phyloP scores from a whole-genome alignment of 441 rosid species.

The Arabidopsis hybrid region DNA sequence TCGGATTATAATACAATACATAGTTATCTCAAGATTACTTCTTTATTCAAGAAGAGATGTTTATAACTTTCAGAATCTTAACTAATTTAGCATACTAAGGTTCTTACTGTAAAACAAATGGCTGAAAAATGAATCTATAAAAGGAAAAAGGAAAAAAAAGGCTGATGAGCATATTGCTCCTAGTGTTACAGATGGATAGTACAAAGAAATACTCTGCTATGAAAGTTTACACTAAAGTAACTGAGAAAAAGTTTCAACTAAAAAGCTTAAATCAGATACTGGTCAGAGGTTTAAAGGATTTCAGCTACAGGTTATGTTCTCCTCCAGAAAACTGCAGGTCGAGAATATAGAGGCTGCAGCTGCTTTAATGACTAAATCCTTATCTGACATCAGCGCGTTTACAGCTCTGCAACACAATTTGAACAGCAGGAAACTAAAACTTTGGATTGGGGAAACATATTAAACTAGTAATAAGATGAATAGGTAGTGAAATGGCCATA shows the following conservation, averaged over 20 bases:
- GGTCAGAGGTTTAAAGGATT: conserved; percentile 28
- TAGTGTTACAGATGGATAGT: conserved; percentile 42
- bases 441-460: conserved; percentile 5
- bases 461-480: conserved; percentile 47
- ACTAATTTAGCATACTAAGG: conserved; percentile 19
- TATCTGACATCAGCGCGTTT: conserved; percentile 54
- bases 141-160: conserved; percentile 6
- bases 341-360: conserved; percentile 97
- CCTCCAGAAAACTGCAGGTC: conserved; percentile 76
- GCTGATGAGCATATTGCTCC: conserved; percentile 37
- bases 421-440: conserved; percentile 16
- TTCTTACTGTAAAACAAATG: conserved; percentile 24
- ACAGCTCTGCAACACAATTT: conserved; percentile 56
- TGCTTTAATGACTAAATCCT: conserved; percentile 78
- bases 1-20: conserved; percentile 13
- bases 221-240: conserved; percentile 31
- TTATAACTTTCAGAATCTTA: conserved; percentile 12
- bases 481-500: conserved; percentile 45
- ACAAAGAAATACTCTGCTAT: conserved; percentile 25
- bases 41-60: conserved; percentile 13
- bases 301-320: conserved; percentile 76
- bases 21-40: conserved; percentile 12
- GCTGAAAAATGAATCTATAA: conserved; percentile 19
- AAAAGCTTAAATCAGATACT: conserved; percentile 28
- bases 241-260: conserved; percentile 28